Evolutionary conservation across 495 filamentous ascomycete genomes (phyloP).

Genomic region (Aspergillus mulundensis): DNA sequence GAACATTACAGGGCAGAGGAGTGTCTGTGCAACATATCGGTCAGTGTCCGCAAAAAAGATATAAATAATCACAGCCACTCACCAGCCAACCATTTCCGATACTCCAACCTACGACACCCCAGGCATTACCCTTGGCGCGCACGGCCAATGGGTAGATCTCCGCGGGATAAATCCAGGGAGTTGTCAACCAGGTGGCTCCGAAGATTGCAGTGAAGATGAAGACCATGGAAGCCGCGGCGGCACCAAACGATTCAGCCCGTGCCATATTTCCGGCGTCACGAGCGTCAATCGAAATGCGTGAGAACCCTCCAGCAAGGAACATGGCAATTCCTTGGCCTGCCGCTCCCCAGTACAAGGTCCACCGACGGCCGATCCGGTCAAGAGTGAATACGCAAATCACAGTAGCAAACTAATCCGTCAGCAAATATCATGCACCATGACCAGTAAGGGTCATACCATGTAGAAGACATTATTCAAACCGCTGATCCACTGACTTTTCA

Average conservation of each 20-base stretch:
- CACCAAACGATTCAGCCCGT: conserved; percentile 52
- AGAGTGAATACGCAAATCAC: conserved; percentile 66
- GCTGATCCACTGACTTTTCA: conserved; percentile 62
- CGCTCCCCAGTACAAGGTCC: conserved; percentile 66
- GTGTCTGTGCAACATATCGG: conserved; percentile 30
- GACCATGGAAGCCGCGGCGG: conserved; percentile 62
- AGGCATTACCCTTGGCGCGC: conserved; percentile 67
- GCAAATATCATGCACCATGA: background rate
- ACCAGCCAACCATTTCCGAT: conserved; percentile 67
- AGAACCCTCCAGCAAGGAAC: conserved; percentile 56
- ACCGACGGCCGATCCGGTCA: conserved; percentile 64
- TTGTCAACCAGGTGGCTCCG: conserved; percentile 68
- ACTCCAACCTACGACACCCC: conserved; percentile 70
- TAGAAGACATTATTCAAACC: conserved; percentile 69
- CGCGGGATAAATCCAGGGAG: conserved; percentile 67
- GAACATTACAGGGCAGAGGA: conserved; percentile 64
- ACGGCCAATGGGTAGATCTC: conserved; percentile 70
- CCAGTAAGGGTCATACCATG: conserved; percentile 25
- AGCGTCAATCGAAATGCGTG: conserved; percentile 48
- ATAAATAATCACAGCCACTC: conserved; percentile 9
- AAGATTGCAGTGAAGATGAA: conserved; percentile 68
- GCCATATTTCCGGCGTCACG: conserved; percentile 38
- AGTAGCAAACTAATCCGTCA: conserved; percentile 44
- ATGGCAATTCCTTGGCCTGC: conserved; percentile 59
- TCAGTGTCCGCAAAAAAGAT: background rate